Evolutionary conservation across 331 rosid species (phyloP).

Genomic region (Acacia pycnantha): DNA sequence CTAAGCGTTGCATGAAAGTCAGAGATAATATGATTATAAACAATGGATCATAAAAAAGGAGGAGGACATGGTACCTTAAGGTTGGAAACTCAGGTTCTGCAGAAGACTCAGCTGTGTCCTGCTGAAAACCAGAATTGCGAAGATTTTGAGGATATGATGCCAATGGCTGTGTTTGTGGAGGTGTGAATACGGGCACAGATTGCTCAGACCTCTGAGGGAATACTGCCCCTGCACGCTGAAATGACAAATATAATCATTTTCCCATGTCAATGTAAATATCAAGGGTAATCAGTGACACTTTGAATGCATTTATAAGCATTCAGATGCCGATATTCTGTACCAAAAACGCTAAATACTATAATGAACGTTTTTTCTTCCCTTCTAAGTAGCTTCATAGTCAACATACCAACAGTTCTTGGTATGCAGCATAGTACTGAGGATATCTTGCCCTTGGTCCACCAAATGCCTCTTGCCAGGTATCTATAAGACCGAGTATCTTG

Average conservation of each 20-base stretch:
- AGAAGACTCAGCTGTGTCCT: constrained; percentile 68
- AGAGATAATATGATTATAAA: neutral
- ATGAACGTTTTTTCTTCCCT: constrained; percentile 2
- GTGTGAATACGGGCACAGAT: constrained; percentile 86
- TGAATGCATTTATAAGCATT: constrained; percentile 8
- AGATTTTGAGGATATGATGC: constrained; percentile 75
- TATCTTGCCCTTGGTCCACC: constrained; percentile 98
- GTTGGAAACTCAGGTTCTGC: constrained; percentile 83
- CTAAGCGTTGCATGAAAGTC: constrained; percentile 13
- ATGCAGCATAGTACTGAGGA: constrained; percentile 92
- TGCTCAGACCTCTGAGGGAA: constrained; percentile 87
- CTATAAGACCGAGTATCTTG: constrained; percentile 85
- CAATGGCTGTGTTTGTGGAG: constrained; percentile 86
- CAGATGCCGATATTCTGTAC: constrained; percentile 6
- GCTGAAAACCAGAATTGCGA: constrained; percentile 45
- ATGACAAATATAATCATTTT: constrained; percentile 22
- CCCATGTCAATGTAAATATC: constrained; percentile 18
- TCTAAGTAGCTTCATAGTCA: constrained; percentile 1
- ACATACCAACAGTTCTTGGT: constrained; percentile 90
- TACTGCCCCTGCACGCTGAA: constrained; percentile 91
- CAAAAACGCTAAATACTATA: constrained; percentile 8
- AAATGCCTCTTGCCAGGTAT: constrained; percentile 99
- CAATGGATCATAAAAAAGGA: constrained; percentile 22
- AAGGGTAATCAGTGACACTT: constrained; percentile 19
- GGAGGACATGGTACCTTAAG: constrained; percentile 56